Conservation (phyloP, 2,329 filamentous ascomycete species). For the Stachybotrys chartarum region DNA sequence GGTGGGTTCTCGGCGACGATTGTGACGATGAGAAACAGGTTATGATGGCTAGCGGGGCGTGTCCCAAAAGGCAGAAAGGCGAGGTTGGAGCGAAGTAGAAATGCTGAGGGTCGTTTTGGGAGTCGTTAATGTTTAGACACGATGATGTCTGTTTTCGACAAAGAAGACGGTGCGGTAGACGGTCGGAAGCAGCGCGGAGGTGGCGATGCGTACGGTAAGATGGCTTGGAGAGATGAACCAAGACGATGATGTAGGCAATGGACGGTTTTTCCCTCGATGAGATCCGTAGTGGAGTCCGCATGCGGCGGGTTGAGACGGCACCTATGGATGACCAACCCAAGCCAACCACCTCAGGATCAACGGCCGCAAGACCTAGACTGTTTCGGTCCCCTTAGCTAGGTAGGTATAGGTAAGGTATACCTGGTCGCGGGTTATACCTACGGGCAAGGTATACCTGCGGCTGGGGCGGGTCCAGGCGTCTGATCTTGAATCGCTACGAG, state of each 20-base stretch:
- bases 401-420: background rate
- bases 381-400: background rate
- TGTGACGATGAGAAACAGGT: background rate
- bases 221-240: background rate
- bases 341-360: background rate
- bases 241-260: background rate
- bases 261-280: background rate
- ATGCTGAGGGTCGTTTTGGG: no score
- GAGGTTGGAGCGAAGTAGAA: background rate
- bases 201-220: background rate
- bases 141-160: background rate
- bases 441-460: background rate
- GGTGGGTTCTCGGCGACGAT: background rate
- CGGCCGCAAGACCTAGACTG: background rate
- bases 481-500: background rate
- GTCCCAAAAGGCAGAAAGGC: background rate
- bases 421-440: background rate
- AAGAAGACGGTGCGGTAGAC: background rate
- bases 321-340: background rate
- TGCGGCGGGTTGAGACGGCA: background rate
- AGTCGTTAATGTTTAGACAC: no score
- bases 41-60: background rate
- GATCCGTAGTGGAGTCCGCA: background rate
- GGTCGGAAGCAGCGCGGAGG: background rate
- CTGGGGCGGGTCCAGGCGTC: background rate